Base-by-base conservation (phyloP, 352 stramenopile species). In the Phytophthora quininea region DNA sequence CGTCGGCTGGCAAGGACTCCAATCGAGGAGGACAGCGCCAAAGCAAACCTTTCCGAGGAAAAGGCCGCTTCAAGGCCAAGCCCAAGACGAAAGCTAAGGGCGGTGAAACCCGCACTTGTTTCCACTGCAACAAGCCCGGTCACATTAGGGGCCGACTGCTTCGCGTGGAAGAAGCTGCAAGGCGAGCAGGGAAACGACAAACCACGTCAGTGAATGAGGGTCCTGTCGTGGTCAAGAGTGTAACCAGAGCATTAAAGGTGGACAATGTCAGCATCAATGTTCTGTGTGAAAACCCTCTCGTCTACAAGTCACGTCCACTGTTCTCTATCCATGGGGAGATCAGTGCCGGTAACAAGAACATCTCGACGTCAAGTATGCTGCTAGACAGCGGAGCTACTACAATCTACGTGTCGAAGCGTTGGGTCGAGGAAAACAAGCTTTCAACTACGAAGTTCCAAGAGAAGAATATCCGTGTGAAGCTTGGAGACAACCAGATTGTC, bases 221-320 rank as follows among this genome's bases (percentile, higher is more conserved):
- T 52, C 54, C 15, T 60, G 54, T 6, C 40, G 40, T 60, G 54
- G 54, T 24, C 29, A 24, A 52, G 15, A 51, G 31, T 14, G 54
- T 52, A 60, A 35, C 54, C 29, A n/a, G 42, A 60, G 30, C 54
- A 35, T 24, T 52, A 32, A 60, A 31, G 30, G 12, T 60, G 31
- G 27, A 50, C 12, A 59, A 59, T 59, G 42, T 43, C 24, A 59
- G 53, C 10, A 31, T 59, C 8, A 60, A 60, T 35, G 54, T 45
- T 60, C 54, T 60, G 30, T 33, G 54, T 51, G 54, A 60, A 53
- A 60, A 53, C 54, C 38, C 29, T 60, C 42, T 53, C 9, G 54
- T 60, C 15, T 60, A 59, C 38, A 59, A 43, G 37, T 43, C 37
- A 12, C 37, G 37, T 43, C 40, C 40, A 24, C 29, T 57, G 14